Evolutionary conservation across 139 green algal species (phyloP), one percentile per base, ranked within the genome.

Genomic region (Asterochloris erici): DNA sequence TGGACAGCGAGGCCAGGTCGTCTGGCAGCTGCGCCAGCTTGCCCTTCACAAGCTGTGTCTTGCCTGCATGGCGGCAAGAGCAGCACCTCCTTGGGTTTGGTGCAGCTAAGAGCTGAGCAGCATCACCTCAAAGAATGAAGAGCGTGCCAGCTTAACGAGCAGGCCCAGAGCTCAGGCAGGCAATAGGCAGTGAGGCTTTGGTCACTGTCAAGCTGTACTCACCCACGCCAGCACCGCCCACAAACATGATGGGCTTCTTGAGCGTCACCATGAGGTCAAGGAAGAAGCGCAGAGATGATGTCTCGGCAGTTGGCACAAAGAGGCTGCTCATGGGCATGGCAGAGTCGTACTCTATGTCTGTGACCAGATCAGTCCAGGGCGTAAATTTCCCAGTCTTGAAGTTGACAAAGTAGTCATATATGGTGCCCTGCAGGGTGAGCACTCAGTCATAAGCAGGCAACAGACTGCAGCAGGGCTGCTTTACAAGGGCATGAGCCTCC

Each of bases 161-260:
- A 54, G 38, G 38, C 38, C 38, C 4, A 54, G 6, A 54, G n/a
- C n/a, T n/a, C n/a, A n/a, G n/a, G n/a, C n/a, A n/a, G 38, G 38
- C 38, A 54, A 54, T 54, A 2, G 4, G 38, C 38, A 54, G 38
- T 6, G 38, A 54, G 38, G 38, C 38, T 6, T 6, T 54, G 38
- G 38, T 54, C n/a, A n/a, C n/a, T n/a, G 38, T 2, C 38, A 6
- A 54, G 38, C 38, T 54, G 38, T 54, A 79, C 81, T 66, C 74
- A 84, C 54, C 87, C 76, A 89, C 89, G 71, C 88, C 88, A 27
- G 86, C 78, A 54, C 91, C 91, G 29, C 94, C 94, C 26, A 98
- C 93, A 88, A 98, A 96, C 94, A 98, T 98, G 87, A 98, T 94
- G 76, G 94, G 94, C 89, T 97, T 97, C 81, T 87, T 86, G 75